Conservation (phyloP, 148 eudicot species). For the Polygonum maritimum region DNA sequence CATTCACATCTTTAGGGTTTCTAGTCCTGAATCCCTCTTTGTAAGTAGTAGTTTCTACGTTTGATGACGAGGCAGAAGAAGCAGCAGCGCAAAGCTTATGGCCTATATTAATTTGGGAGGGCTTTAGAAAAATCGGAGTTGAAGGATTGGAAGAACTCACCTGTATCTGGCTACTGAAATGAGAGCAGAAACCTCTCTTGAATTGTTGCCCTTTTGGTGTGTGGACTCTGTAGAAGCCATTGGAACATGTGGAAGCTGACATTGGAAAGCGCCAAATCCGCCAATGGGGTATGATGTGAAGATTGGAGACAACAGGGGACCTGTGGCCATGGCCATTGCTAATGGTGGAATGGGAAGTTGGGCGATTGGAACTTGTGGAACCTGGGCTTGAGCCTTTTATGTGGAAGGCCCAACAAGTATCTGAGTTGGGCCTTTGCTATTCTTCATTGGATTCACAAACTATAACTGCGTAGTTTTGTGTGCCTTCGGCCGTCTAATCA, state of each 20-base stretch:
- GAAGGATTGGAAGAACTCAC: constrained; percentile 31
- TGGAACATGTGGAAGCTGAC: constrained; percentile 27
- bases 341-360: too few relatives aligned
- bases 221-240: constrained; percentile 10
- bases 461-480: too few relatives aligned
- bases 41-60: constrained; percentile 25
- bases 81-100: constrained; percentile 18
- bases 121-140: constrained; percentile 3
- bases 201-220: constrained; percentile 26
- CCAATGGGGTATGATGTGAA: too few relatives aligned
- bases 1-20: constrained; percentile 64
- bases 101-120: constrained; percentile 9
- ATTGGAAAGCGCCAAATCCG: constrained; percentile 7
- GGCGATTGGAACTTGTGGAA: too few relatives aligned
- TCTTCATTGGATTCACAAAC: too few relatives aligned
- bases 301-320: too few relatives aligned
- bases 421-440: too few relatives aligned
- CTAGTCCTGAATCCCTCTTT: constrained; percentile 39
- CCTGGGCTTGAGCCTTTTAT: too few relatives aligned
- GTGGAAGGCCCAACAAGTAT: too few relatives aligned
- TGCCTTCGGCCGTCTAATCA: too few relatives aligned
- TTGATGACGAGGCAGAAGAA: constrained; percentile 24
- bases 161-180: constrained; percentile 35
- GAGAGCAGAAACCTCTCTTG: constrained; percentile 19
- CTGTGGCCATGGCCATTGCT: too few relatives aligned